Percentiles rank a stretch among this genome's conserved stretches.
These are phyloP conservation scores for Phylloporus scabripes DNA, from an alignment of 768 basidiomycete species.

Conservation along the genomic window DNA sequence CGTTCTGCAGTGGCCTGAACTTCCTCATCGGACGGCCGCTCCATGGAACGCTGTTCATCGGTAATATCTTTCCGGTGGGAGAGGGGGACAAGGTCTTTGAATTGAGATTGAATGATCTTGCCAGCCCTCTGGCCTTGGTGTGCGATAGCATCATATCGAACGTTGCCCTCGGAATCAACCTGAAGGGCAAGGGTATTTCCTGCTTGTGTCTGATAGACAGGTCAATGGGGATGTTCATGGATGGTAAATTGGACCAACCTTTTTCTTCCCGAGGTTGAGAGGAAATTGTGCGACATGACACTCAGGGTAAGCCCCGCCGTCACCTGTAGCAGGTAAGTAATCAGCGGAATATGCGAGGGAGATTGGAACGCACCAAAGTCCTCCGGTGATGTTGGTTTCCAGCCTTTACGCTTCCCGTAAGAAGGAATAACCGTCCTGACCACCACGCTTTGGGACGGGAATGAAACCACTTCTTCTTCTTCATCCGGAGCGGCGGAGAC, in stretches of 20 bases:
- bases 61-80: constrained; percentile 82
- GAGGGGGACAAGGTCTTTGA: constrained; percentile 95
- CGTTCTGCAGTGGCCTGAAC: constrained; percentile 87
- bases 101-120: constrained; percentile 87
- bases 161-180: constrained; percentile 94
- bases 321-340: constrained; percentile 40
- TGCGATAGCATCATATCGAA: constrained; percentile 95
- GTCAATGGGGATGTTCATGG: not conserved
- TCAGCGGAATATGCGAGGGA: not conserved
- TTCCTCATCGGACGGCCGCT: constrained; percentile 90
- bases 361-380: constrained; percentile 66
- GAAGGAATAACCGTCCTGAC: constrained; percentile 59
- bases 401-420: constrained; percentile 80
- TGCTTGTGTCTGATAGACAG: constrained; percentile 60
- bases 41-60: constrained; percentile 70
- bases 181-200: constrained; percentile 95
- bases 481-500: constrained; percentile 52
- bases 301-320: constrained; percentile 88
- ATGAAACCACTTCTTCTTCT: constrained; percentile 43
- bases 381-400: constrained; percentile 77
- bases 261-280: constrained; percentile 91
- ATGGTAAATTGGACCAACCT: constrained; percentile 44
- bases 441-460: constrained; percentile 37
- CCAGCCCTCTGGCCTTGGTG: constrained; percentile 88
- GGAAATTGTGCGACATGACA: constrained; percentile 98